Percentiles rank a stretch among this genome's conserved stretches.
Conservation (phyloP, 1,284 basidiomycete genomes). For the Mycosarcoma mackinlayi region DNA sequence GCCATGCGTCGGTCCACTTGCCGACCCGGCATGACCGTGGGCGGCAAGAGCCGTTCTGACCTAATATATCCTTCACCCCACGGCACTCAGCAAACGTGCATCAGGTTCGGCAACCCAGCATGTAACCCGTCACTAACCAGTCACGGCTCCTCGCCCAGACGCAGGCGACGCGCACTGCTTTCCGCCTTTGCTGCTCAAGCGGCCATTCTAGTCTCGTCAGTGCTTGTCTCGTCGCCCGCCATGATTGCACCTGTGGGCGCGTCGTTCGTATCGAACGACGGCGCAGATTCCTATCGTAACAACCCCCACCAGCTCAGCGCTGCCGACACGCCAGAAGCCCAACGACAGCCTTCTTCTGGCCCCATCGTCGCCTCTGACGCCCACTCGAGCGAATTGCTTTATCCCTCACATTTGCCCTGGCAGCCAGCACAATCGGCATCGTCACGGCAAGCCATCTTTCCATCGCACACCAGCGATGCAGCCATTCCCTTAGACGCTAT, state of each 20-base stretch:
- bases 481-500: slow-evolving; percentile 13
- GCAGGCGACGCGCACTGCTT: slow-evolving; percentile 11
- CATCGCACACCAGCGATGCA: neutral
- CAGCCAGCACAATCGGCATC: slow-evolving; percentile 10
- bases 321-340: neutral
- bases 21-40: slow-evolving; percentile 11
- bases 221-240: slow-evolving; percentile 45
- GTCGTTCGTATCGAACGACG: neutral
- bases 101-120: neutral
- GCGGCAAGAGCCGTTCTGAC: neutral
- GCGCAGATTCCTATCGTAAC: neutral
- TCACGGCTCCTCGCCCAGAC: neutral
- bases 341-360: neutral
- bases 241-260: slow-evolving; percentile 31
- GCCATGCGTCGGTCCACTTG: slow-evolving; percentile 24
- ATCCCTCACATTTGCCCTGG: neutral
- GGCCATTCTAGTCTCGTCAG: slow-evolving; percentile 46
- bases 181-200: slow-evolving; percentile 26
- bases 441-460: slow-evolving; percentile 6
- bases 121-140: neutral
- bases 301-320: slow-evolving; percentile 7
- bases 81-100: neutral
- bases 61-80: neutral
- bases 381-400: neutral
- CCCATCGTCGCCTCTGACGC: neutral